These are phyloP conservation scores for Picea sitchensis DNA, from an alignment of 75 land plant genomes.

Conservation along the genomic window DNA sequence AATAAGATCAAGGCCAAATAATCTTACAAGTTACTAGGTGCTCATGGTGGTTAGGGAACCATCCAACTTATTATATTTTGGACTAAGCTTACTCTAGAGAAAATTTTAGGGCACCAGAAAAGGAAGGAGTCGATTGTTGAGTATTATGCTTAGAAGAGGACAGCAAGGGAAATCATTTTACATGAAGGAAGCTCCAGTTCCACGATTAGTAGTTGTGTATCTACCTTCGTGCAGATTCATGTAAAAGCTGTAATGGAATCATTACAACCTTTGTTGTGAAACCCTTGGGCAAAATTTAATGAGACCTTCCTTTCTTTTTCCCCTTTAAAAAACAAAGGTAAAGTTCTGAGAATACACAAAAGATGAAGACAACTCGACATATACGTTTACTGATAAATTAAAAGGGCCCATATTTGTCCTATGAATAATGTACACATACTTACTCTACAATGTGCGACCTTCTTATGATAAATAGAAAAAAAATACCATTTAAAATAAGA, in stretches of 20 bases:
- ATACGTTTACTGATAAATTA: background rate
- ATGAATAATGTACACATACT: background rate
- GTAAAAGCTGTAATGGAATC: background rate
- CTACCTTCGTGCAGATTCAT: background rate
- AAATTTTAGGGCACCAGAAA: background rate
- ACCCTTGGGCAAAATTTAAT: background rate
- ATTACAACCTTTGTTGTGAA: background rate
- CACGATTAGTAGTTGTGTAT: background rate
- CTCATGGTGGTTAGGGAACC: background rate
- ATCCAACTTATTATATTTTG: background rate
- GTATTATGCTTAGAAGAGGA: too few species aligned
- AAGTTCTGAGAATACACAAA: background rate
- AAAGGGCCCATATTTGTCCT: background rate
- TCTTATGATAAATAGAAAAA: background rate
- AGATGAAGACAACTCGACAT: background rate
- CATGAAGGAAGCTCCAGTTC: background rate
- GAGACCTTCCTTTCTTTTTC: background rate
- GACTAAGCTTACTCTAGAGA: background rate
- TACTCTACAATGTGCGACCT: background rate
- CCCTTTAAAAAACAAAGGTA: background rate
- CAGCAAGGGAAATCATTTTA: too few species aligned
- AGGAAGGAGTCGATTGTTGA: background rate
- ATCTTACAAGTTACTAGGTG: background rate
- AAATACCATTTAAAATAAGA: background rate
- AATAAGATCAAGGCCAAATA: background rate